These are phyloP conservation scores for Orbilia brochopaga DNA, from an alignment of 2,329 filamentous ascomycete genomes.

Conservation along the genomic window DNA sequence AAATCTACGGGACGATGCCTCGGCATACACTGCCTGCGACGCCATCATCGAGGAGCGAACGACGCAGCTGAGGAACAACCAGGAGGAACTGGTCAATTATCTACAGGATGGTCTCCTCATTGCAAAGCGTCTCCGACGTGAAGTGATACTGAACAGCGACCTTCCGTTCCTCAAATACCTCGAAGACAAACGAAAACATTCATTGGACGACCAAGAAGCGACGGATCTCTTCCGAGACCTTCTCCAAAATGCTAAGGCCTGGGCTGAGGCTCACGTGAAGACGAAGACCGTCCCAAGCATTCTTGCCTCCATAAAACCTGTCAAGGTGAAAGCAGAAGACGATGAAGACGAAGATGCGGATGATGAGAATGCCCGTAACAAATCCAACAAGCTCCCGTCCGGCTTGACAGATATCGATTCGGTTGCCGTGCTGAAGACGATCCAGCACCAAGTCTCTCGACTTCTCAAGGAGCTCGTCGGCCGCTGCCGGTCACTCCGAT, in stretches of 20 bases:
- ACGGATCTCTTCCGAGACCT: slow-evolving; percentile 25
- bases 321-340: slow-evolving; percentile 21
- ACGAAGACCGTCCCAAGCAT: slow-evolving; percentile 5
- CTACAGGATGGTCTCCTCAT: slow-evolving; percentile 42
- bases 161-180: slow-evolving; percentile 41
- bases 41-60: slow-evolving; percentile 56
- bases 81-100: slow-evolving; percentile 52
- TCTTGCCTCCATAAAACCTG: slow-evolving; percentile 20
- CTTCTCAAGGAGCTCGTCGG: slow-evolving; percentile 55
- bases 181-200: slow-evolving; percentile 36
- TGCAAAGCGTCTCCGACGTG: slow-evolving; percentile 3
- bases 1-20: slow-evolving; percentile 10
- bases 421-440: not conserved
- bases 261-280: slow-evolving; percentile 9
- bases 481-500: slow-evolving; percentile 56
- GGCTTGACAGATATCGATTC: slow-evolving; percentile 2
- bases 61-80: slow-evolving; percentile 53
- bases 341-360: slow-evolving; percentile 44
- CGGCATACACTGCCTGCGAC: slow-evolving; percentile 55
- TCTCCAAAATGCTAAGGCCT: slow-evolving; percentile 36
- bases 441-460: slow-evolving; percentile 21
- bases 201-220: slow-evolving; percentile 30
- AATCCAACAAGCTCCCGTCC: not conserved
- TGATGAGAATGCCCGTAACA: slow-evolving; percentile 21
- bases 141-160: slow-evolving; percentile 16